Base-by-base conservation (phyloP, 805 yeast species). In the Kluyveromyces dobzhanskii region DNA sequence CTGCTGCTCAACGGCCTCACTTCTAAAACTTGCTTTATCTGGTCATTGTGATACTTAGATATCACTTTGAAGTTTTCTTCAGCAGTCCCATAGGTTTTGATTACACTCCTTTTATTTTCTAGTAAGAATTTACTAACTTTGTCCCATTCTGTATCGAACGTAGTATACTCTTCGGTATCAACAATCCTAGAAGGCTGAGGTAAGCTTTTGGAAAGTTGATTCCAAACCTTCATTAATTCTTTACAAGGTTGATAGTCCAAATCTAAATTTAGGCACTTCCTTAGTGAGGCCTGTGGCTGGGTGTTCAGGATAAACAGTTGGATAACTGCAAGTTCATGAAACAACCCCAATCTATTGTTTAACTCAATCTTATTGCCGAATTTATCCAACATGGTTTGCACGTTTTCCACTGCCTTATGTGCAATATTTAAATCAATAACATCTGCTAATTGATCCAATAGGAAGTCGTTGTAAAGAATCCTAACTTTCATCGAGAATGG, bases 261-360 rank as follows among this genome's bases (percentile, higher is more conserved):
- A 57, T 90, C 90, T 32, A 76, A 70, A 39, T 82, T 77, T 35
- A 90, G 63, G 56, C 97, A 87, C 45, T 73, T 77, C 47, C 80
- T 73, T 18, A 80, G 65, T 29, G 69, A 66, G 0, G 82, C 71
- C 18, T 67, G 67, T 12, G 73, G 73, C 42, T 70, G 75, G 30
- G 76, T 75, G 28, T 67, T 64, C 29, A 76, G 65, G 5, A 77
- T 71, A 48, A 69, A 78, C 36, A 73, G 59, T 40, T 72, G 72
- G 16, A 75, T 55, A 1, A 60, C 51, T 1, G 70, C 48, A 10
- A 61, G 47, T 4, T 49, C 43, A 38, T 55, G 48, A 40, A 58
- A 50, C n/a, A 61, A 48, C 3, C 47, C 41, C 1, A 63, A 42
- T 41, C 60, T 53, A 24, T 52, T 43, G 2, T 51, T 44, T 19